phyloP scores from a whole-genome alignment of 805 yeast species.

The Brettanomyces anomalus region DNA sequence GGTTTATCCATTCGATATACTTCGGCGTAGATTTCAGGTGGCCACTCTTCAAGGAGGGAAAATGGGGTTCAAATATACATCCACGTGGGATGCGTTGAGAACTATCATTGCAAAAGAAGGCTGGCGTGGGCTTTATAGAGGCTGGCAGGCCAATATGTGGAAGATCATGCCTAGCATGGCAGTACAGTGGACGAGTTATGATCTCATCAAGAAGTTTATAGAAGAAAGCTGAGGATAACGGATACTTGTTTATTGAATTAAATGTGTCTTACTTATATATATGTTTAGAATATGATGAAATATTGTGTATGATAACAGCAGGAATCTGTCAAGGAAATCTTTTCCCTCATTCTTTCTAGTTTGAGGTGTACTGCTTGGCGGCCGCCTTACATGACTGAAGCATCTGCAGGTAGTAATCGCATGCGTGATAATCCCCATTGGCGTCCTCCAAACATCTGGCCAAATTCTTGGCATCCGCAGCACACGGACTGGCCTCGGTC shows the following conservation, averaged over 20 bases:
- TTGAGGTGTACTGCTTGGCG: slow-evolving; percentile 50
- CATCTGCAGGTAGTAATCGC: slow-evolving; percentile 96
- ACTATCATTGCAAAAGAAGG: slow-evolving; percentile 73
- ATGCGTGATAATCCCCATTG: slow-evolving; percentile 91
- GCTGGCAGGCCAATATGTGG: slow-evolving; percentile 70
- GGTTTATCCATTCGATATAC: slow-evolving; percentile 85
- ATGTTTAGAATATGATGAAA: neutral
- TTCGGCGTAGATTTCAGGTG: slow-evolving; percentile 87
- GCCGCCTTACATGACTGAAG: slow-evolving; percentile 97
- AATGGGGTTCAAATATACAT: slow-evolving; percentile 74
- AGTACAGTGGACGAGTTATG: slow-evolving; percentile 84
- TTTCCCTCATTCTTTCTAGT: neutral
- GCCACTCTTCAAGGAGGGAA: slow-evolving; percentile 70
- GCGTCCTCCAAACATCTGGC: slow-evolving; percentile 93
- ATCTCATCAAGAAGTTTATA: slow-evolving; percentile 39
- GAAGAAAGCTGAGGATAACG: neutral
- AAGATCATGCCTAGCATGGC: slow-evolving; percentile 96
- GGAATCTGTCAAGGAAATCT: no score
- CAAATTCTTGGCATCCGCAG: slow-evolving; percentile 87
- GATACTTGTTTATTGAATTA: neutral
- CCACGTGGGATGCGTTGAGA: slow-evolving; percentile 64
- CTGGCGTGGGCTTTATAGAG: slow-evolving; percentile 58
- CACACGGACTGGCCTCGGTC: slow-evolving; percentile 58
- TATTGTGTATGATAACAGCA: neutral
- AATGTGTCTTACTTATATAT: neutral